Base-by-base conservation (phyloP, 2,329 filamentous ascomycete species). In the Alternaria gaisen region DNA sequence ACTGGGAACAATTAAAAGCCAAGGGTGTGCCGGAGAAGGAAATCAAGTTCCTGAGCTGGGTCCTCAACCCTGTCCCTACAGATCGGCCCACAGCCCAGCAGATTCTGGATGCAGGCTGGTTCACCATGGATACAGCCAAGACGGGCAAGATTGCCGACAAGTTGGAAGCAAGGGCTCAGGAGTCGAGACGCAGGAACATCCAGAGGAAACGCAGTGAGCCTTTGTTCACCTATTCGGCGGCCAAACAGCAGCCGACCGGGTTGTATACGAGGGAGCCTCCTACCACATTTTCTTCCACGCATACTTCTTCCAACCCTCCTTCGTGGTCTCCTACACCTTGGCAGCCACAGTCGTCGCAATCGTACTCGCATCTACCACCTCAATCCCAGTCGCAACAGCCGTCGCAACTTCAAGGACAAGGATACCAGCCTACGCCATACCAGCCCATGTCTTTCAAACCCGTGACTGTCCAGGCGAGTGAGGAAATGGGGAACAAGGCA, bases 1-100 rank as follows among this genome's bases (percentile, higher is more conserved):
- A 63, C 30, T 63, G 60, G 60, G 56, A 60, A 6, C 36, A 20
- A 6, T n/a, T 63, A 3, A 40, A 40, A 7, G 34, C 44, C 4
- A 63, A 63, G 32, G 60, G 60, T 10, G 57, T 63, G 1, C n/a
- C 52, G 5, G 60, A 63, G 12, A 55, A 60, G 36, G 57, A 63
- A 22, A 53, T 63, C 9, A 30, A 43, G 8, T 63, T 63, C 30
- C 28, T 63, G 14, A 28, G 42, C 42, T 63, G 60, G 60, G 57
- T 63, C 3, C 57, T 63, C 4, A 60, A 63, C 2, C 60, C 60
- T 0, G 57, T 63, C 8, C 60, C 60, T 9, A 60, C 57, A 12
- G 57, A 60, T 16, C 22, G 60, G 3, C 60, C 60, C 2, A 60
- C 20, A 0, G 60, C 60, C 2, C 42, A 56, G 32, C 22, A 60